Evolutionary conservation across 2,329 filamentous ascomycete species (phyloP), one percentile per base, ranked within the genome.

Genomic region (Phyllosticta capitalensis): DNA sequence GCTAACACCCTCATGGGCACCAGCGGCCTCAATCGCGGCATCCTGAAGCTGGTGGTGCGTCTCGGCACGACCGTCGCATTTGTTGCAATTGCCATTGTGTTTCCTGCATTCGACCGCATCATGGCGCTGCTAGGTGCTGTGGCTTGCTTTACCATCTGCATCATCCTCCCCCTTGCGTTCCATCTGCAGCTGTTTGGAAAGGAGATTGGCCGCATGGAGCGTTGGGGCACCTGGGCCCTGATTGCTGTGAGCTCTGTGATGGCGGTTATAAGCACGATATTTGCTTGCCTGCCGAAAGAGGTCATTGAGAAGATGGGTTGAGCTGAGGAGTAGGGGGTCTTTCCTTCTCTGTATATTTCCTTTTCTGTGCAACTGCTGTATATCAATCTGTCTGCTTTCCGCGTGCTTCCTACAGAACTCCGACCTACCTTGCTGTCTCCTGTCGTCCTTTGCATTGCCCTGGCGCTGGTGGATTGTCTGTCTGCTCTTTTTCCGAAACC

Each of bases 121-220:
- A 95, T 95, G 86, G 88, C 89, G 3, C 86, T 96, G 63, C 85
- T 97, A 76, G 92, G 94, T 12, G 90, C 88, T 48, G 88, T 91
- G 3, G 81, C 96, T 17, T 96, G 92, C 75, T 96, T 96, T 67
- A 90, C 89, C 19, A 95, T 97, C 64, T 97, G 92, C 74, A 86
- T 97, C 64, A 91, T 95, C 72, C 79, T 99, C 55, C 94, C 92
- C 0, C 77, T 96, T 30, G 82, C 86, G 4, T 97, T 99, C 70
- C 91, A 97, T 69, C 76, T 97, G 60, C 95, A 92, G 75, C 83
- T 97, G 1, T 97, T 95, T 71, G 84, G 85, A 53, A 80, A 84
- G 55, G 85, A 92, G 62, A 83, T 96, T 52, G 75, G 79, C 0
- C 65, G 72, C 0, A 69, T 71, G 21, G 90, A 96, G 73, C 85